Evolutionary conservation across 176 grass and related monocot species (phyloP), one percentile per base, ranked within the genome.

Genomic region (Eleusine indica): DNA sequence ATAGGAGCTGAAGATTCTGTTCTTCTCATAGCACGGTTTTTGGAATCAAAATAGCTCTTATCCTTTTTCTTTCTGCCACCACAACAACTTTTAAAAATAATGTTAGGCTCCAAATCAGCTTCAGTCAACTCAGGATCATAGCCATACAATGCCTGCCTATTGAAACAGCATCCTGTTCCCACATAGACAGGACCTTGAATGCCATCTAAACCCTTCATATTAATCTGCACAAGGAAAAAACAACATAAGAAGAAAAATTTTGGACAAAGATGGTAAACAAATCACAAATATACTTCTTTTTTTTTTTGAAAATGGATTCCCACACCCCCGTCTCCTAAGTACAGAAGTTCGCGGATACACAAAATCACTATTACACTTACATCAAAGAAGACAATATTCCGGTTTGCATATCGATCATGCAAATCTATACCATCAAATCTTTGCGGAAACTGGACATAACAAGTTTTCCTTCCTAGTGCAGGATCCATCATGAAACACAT

Each of bases 401-500:
- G 87, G 80, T 97, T 97, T 41, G 95, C 95, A 94, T 97, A 97
- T 87, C 92, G 86, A 97, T 97, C 95, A 13, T 94, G 88, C 80
- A 78, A 72, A 5, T 97, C 95, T 84, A 97, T 97, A 52, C 92
- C 92, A 84, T 97, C 95, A 62, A 97, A 97, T 89, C 95, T 88
- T 85, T 97, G 95, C 11, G 95, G 95, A 83, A 97, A 97, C 84
- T 97, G 95, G 32, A 97, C 92, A 63, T 97, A 97, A 44, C 95
- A 94, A 60, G 90, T 91, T 86, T 97, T 97, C 82, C 78, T 94
- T 88, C 90, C 90, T 40, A 91, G 60, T 38, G 86, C 80, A 47
- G 95, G 92, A 68, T 97, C 95, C 95, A 97, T 97, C 95, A 97
- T 93, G 64, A 97, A 97, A 70, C 95, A 97, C 95, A 97, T 97